These are phyloP conservation scores for Leavenworthia alabamica DNA, from an alignment of 345 rosid genomes.

Conservation along the genomic window DNA sequence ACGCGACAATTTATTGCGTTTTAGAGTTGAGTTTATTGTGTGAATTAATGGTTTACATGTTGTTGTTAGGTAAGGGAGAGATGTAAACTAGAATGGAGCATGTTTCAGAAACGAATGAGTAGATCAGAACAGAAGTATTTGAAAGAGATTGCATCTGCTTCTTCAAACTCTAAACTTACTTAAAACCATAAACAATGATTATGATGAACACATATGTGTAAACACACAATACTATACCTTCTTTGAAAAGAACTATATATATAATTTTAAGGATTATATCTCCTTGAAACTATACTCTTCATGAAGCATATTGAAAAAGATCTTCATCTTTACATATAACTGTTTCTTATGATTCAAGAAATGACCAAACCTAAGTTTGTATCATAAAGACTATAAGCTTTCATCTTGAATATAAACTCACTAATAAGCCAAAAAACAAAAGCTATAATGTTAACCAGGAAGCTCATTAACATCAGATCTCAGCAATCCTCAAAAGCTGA, in stretches of 20 bases:
- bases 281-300: conserved; percentile 62
- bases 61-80: conserved; percentile 74
- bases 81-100: conserved; percentile 75
- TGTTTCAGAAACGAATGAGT: conserved; percentile 55
- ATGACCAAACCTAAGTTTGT: conserved; percentile 53
- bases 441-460: conserved; percentile 60
- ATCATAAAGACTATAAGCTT: conserved; percentile 56
- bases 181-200: conserved; percentile 20
- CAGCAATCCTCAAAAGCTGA: conserved; percentile 31
- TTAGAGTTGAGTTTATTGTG: neutral
- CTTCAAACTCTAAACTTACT: conserved; percentile 35
- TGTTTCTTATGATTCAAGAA: conserved; percentile 45
- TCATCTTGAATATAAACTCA: conserved; percentile 61
- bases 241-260: neutral
- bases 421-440: conserved; percentile 44
- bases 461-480: conserved; percentile 38
- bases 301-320: conserved; percentile 59
- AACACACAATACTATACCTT: neutral
- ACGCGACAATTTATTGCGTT: neutral
- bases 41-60: neutral
- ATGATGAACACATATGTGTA: conserved; percentile 2
- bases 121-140: conserved; percentile 60
- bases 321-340: conserved; percentile 56
- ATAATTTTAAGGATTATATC: conserved; percentile 51
- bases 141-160: conserved; percentile 26